Evolutionary conservation across 2,329 filamentous ascomycete genomes (phyloP).

Genomic region (Fusarium concolor): DNA sequence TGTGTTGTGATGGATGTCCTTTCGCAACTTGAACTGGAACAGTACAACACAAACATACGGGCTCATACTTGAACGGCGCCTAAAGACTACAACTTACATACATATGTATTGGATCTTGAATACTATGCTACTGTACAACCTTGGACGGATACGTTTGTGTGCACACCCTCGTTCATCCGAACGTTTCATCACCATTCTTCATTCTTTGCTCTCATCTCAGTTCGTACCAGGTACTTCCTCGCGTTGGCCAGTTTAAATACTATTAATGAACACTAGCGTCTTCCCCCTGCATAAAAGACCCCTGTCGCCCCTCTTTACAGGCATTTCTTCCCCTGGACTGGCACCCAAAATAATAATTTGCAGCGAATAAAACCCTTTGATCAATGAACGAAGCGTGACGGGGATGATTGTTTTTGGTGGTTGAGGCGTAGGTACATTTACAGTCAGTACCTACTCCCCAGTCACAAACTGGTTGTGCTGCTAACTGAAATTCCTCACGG

Average conservation of each 20-base stretch:
- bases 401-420: conserved; percentile 27
- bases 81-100: background rate
- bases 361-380: conserved; percentile 21
- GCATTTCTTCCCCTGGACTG: conserved; percentile 19
- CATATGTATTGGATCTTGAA: background rate
- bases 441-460: background rate
- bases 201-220: conserved; percentile 14
- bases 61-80: conserved; percentile 12
- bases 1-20: background rate
- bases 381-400: conserved; percentile 22
- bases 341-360: conserved; percentile 2
- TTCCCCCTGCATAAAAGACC: conserved; percentile 43
- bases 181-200: conserved; percentile 42
- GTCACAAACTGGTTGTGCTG: conserved; percentile 1
- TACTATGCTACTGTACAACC: background rate
- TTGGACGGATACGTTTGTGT: conserved; percentile 28
- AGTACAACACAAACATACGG: conserved; percentile 29
- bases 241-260: conserved; percentile 21
- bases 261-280: conserved; percentile 34
- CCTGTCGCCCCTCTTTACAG: conserved; percentile 35
- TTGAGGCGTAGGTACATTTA: conserved; percentile 22
- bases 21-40: background rate
- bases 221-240: conserved; percentile 22
- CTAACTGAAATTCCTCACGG: conserved; percentile 36
- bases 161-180: conserved; percentile 24